phyloP scores from a whole-genome alignment of 2,329 filamentous ascomycete species.

The Venturia aucupariae region DNA sequence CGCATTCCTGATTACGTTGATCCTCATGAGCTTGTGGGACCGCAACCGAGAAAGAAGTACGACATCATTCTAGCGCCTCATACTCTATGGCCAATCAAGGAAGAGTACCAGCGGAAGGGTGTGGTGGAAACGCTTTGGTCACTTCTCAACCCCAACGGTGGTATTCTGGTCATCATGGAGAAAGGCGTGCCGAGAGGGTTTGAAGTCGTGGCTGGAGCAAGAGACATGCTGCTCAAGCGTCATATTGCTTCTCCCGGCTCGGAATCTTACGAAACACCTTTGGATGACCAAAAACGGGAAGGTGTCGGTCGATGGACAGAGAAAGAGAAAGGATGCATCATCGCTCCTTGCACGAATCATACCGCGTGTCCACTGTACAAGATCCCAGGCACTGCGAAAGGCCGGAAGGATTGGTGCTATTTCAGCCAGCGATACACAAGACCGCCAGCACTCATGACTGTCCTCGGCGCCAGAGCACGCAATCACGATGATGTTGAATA shows the following conservation, averaged over 20 bases:
- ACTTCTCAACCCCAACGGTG: conserved; percentile 72
- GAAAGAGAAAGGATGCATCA: conserved; percentile 53
- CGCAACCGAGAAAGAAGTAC: conserved; percentile 59
- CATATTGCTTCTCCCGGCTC: conserved; percentile 57
- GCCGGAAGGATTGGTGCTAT: conserved; percentile 83
- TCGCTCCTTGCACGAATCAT: conserved; percentile 75
- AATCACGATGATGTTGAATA: conserved; percentile 90
- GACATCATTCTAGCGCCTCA: conserved; percentile 89
- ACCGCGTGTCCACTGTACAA: conserved; percentile 80
- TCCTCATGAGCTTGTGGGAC: conserved; percentile 31
- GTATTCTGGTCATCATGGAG: conserved; percentile 78
- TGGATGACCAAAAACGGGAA: neutral
- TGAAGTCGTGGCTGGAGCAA: conserved; percentile 78
- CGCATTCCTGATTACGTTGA: conserved; percentile 74
- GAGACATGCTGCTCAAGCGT: conserved; percentile 66
- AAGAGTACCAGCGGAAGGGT: conserved; percentile 67
- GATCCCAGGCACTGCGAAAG: conserved; percentile 56
- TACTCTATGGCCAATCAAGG: conserved; percentile 63
- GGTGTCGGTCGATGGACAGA: conserved; percentile 29
- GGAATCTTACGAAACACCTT: conserved; percentile 20
- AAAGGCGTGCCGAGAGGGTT: conserved; percentile 89
- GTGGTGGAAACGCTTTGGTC: conserved; percentile 85
- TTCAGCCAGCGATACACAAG: conserved; percentile 85
- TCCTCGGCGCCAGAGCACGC: conserved; percentile 57
- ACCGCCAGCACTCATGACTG: conserved; percentile 68